Evolutionary conservation across 2,329 filamentous ascomycete species (phyloP).

Genomic region (Aspergillus hortae): DNA sequence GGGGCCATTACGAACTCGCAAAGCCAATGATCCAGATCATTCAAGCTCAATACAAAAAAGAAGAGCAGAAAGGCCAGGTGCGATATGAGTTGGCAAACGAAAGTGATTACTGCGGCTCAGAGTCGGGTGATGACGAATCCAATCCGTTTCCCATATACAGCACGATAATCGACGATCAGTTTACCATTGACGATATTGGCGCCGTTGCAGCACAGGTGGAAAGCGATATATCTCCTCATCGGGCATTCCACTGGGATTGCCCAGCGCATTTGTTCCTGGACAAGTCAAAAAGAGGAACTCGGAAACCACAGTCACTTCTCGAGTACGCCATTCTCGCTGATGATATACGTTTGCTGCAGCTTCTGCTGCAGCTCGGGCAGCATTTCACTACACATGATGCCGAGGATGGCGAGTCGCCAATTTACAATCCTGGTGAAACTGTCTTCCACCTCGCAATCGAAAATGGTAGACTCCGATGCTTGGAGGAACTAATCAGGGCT

Average conservation of each 20-base stretch:
- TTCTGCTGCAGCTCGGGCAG: slow-evolving; percentile 53
- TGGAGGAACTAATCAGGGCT: slow-evolving; percentile 59
- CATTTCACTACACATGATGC: slow-evolving; percentile 12
- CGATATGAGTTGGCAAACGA: slow-evolving; percentile 33
- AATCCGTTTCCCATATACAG: slow-evolving; percentile 29
- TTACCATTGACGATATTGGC: slow-evolving; percentile 74
- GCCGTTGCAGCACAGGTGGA: slow-evolving; percentile 66
- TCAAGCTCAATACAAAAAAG: slow-evolving; percentile 62
- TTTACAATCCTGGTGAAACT: slow-evolving; percentile 14
- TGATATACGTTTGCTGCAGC: slow-evolving; percentile 52
- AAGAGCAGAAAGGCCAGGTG: slow-evolving; percentile 48
- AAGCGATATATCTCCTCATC: slow-evolving; percentile 56
- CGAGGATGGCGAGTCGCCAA: not conserved
- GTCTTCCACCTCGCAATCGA: slow-evolving; percentile 43
- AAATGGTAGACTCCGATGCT: slow-evolving; percentile 31
- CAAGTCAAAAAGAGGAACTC: not conserved
- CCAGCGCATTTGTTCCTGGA: slow-evolving; percentile 25
- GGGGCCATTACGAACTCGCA: slow-evolving; percentile 63
- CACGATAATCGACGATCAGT: slow-evolving; percentile 62
- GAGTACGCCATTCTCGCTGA: slow-evolving; percentile 51
- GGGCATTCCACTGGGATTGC: slow-evolving; percentile 46
- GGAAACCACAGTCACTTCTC: slow-evolving; percentile 26
- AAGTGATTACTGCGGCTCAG: slow-evolving; percentile 9
- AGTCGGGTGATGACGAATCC: slow-evolving; percentile 22
- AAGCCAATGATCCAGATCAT: slow-evolving; percentile 67